phyloP scores from a whole-genome alignment of 495 filamentous ascomycete genomes.

The Neurospora pannonica region DNA sequence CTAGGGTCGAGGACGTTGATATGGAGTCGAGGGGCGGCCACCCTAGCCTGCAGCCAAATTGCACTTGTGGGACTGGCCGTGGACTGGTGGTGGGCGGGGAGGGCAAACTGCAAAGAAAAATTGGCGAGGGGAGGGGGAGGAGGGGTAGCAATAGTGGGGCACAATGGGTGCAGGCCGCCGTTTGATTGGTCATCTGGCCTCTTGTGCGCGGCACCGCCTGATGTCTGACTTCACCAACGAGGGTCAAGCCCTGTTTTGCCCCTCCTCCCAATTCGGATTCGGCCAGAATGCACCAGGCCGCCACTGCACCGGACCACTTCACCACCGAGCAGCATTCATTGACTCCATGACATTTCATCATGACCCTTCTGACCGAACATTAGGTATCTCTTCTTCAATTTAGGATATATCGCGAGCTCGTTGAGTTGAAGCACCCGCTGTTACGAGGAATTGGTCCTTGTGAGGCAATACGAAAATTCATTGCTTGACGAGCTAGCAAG shows the following conservation, averaged over 20 bases:
- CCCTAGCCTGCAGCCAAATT: conserved; percentile 19
- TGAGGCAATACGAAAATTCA: background rate
- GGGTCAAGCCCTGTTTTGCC: conserved; percentile 30
- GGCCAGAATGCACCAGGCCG: background rate
- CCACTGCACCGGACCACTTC: background rate
- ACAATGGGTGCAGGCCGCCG: conserved; percentile 8
- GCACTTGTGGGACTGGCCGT: conserved; percentile 4
- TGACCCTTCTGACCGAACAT: background rate
- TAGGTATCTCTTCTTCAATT: background rate
- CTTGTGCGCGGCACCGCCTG: conserved; percentile 19
- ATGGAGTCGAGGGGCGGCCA: conserved; percentile 6
- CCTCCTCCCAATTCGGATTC: conserved; percentile 11
- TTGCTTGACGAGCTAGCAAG: background rate
- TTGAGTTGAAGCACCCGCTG: background rate
- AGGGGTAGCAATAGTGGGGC: conserved; percentile 26
- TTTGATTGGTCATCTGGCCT: conserved; percentile 14
- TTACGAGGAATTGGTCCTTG: background rate
- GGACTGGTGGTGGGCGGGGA: conserved; percentile 4
- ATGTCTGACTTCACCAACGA: conserved; percentile 16
- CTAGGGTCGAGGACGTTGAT: background rate
- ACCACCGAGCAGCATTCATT: background rate
- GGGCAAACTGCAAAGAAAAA: conserved; percentile 8
- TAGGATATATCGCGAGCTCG: background rate
- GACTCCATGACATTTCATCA: background rate
- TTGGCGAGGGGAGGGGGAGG: conserved; percentile 13